Evolutionary conservation across 306 rosid species (phyloP).

Genomic region (Castanopsis chinensis): DNA sequence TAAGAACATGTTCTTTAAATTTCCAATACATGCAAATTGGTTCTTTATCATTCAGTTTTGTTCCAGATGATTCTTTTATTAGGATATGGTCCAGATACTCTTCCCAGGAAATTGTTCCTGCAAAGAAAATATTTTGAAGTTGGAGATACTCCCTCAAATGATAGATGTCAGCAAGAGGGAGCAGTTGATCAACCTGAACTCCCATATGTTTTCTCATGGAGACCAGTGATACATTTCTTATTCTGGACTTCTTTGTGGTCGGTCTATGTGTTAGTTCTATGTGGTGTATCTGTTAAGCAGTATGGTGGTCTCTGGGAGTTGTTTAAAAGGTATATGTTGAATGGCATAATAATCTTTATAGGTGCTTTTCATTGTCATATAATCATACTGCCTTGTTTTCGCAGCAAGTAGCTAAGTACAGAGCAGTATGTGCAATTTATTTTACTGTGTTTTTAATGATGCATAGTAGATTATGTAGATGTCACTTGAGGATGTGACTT

Average conservation of each 20-base stretch:
- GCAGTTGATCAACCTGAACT: slow-evolving; percentile 27
- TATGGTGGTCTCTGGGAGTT: slow-evolving; percentile 82
- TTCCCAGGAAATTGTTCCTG: slow-evolving; percentile 66
- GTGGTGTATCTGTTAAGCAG: slow-evolving; percentile 55
- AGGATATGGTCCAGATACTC: slow-evolving; percentile 89
- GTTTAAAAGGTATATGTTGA: slow-evolving; percentile 69
- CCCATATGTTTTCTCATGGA: slow-evolving; percentile 58
- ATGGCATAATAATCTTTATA: neutral
- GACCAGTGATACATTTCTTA: slow-evolving; percentile 47
- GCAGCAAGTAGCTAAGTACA: neutral
- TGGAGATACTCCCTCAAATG: slow-evolving; percentile 39
- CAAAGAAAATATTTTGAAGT: slow-evolving; percentile 36
- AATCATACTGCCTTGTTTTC: neutral
- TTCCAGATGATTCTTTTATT: slow-evolving; percentile 68
- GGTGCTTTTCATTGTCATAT: neutral
- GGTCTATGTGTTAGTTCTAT: slow-evolving; percentile 67
- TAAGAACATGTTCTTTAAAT: neutral
- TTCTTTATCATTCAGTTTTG: slow-evolving; percentile 19
- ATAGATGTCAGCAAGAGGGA: slow-evolving; percentile 39
- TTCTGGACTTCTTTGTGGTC: slow-evolving; percentile 72
- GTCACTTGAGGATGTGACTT: neutral
- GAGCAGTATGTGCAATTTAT: slow-evolving; percentile 9
- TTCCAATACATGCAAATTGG: neutral
- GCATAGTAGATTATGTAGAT: neutral
- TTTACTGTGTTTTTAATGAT: neutral